These are phyloP conservation scores for Tieghemostelium lacteum DNA, from an alignment of 78 protist species.

Conservation along the genomic window DNA sequence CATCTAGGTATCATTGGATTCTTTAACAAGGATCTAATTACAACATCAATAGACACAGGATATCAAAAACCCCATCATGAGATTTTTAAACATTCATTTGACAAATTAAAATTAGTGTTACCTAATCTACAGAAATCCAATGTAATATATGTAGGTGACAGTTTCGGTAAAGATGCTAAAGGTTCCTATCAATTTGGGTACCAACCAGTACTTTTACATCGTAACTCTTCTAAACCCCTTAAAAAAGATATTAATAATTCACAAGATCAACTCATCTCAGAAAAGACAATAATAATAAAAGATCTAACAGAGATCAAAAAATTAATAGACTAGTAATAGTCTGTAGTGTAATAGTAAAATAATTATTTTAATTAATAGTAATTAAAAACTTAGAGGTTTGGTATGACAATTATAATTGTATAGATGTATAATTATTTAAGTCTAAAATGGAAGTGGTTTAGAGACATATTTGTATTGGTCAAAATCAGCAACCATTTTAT, in stretches of 20 bases:
- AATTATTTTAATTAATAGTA: no score
- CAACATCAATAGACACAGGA: conserved; percentile 37
- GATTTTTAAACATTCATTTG: neutral
- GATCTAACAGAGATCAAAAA: no score
- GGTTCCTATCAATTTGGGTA: conserved; percentile 18
- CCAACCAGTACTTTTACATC: neutral
- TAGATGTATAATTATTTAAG: no score
- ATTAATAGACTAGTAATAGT: neutral
- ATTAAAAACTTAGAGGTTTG: no score
- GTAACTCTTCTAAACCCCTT: neutral
- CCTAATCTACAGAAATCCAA: neutral
- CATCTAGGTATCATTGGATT: neutral
- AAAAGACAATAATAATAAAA: no score
- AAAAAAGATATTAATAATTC: neutral
- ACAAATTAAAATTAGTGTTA: neutral
- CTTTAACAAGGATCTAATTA: conserved; percentile 7
- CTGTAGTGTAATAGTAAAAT: no score
- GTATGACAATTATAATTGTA: no score
- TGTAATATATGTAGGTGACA: conserved; percentile 41
- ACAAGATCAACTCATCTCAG: neutral
- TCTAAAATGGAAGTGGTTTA: no score
- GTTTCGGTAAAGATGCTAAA: conserved; percentile 9
- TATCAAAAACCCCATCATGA: conserved; percentile 15
- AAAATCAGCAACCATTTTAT: no score
- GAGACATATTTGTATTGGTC: no score